Percentiles rank a stretch among this genome's conserved stretches.
These are phyloP conservation scores for Avena atlantica DNA, from an alignment of 176 grass and related monocot species.

Conservation along the genomic window DNA sequence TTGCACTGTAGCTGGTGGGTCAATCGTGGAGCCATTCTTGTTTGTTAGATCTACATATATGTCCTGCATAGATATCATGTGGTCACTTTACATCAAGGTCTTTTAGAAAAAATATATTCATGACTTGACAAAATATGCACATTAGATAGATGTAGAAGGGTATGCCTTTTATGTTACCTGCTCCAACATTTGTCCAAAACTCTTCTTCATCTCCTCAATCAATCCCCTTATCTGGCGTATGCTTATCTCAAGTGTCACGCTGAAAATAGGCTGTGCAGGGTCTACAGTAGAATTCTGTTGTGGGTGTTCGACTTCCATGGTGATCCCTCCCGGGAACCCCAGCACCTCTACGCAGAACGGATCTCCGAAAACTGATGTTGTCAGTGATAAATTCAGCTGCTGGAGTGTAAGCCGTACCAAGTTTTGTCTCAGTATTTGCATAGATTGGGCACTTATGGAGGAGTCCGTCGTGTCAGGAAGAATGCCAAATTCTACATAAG, in stretches of 20 bases:
- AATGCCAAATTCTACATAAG: conserved; percentile 49
- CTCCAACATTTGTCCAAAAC: conserved; percentile 24
- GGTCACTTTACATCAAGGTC: conserved; percentile 29
- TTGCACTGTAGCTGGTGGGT: conserved; percentile 44
- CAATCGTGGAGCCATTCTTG: conserved; percentile 55
- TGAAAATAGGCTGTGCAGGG: conserved; percentile 31
- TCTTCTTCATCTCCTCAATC: conserved; percentile 21
- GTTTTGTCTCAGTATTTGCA: conserved; percentile 26
- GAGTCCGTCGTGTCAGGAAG: conserved; percentile 47
- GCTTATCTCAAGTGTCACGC: conserved; percentile 32
- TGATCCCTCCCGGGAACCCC: conserved; percentile 64
- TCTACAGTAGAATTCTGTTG: neutral
- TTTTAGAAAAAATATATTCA: neutral
- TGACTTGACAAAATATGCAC: neutral
- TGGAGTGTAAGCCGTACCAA: conserved; percentile 50
- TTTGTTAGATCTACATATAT: conserved; percentile 47
- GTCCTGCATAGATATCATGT: conserved; percentile 37
- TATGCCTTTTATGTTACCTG: neutral
- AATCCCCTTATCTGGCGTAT: conserved; percentile 38
- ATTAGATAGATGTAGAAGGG: conserved; percentile 2
- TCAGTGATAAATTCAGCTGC: conserved; percentile 47
- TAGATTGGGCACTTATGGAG: conserved; percentile 39
- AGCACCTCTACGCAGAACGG: conserved; percentile 50
- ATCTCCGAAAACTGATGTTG: conserved; percentile 53
- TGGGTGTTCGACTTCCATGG: conserved; percentile 30